Conservation (phyloP, 371 early-diverging fungal species). For the Mucor mucedo region DNA sequence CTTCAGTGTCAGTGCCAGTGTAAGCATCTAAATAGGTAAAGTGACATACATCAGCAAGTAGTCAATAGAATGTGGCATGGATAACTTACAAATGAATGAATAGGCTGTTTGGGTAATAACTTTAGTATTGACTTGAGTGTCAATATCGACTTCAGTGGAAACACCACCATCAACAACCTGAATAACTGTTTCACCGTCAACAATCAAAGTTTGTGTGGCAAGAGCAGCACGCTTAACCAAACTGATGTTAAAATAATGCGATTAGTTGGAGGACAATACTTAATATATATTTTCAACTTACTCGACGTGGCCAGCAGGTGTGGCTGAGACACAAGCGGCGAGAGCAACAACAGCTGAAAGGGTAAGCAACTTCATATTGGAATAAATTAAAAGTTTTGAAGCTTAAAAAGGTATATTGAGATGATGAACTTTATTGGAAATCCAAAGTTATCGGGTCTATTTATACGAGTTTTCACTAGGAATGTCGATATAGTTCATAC, state of each 20-base stretch:
- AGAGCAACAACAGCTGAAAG: constrained; percentile 13
- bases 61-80: too few relatives aligned
- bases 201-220: constrained; percentile 11
- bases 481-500: background rate
- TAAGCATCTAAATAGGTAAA: too few relatives aligned
- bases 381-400: background rate
- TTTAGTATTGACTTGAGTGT: too few relatives aligned
- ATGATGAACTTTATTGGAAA: too few relatives aligned
- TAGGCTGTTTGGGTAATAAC: too few relatives aligned
- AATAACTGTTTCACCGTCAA: constrained; percentile 2
- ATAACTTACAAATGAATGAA: too few relatives aligned
- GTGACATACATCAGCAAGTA: too few relatives aligned
- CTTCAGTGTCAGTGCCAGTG: too few relatives aligned
- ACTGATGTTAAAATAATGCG: background rate
- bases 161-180: constrained; percentile 7
- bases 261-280: background rate
- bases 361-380: constrained; percentile 17
- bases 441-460: background rate
- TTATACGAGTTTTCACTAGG: background rate
- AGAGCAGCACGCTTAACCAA: constrained; percentile 11
- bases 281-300: background rate
- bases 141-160: too few relatives aligned
- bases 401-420: too few relatives aligned
- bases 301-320: constrained; percentile 15
- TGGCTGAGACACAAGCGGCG: constrained; percentile 9